Base-by-base conservation (phyloP, 2,329 filamentous ascomycete species). In the Diaporthe batatas region DNA sequence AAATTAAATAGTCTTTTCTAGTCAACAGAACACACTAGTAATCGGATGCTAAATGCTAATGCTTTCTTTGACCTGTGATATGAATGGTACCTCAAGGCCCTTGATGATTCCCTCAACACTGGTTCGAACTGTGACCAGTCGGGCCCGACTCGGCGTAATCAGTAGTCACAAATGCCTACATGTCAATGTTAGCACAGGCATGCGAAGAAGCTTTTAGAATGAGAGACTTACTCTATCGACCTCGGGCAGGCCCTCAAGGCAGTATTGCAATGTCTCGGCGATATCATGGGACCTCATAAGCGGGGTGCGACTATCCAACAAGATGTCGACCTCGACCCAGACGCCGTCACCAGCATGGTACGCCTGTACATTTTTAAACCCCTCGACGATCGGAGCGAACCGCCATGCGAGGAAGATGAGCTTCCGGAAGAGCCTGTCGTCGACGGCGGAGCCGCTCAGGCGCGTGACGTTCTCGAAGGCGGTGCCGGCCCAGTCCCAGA, bases 401-500 rank as follows among this genome's bases (percentile, higher is more conserved):
- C 88, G 84, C 79, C 87, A 91, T 0, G 88, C 89, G 68, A 92
- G 84, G 75, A 87, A 91, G 73, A 89, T 84, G 32, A 91, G 82
- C 76, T 91, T 91, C 75, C 89, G 86, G 32, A 86, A 82, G 53
- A 88, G 82, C 6, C 84, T 80, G 3, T 86, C 82, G 2, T 85
- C 83, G 0, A 88, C 89, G 0, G 88, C 87, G 68, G 88, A 84
- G n/a, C 90, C 90, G 0, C 88, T 89, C 6, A 91, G 82, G 2
- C 89, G 85, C 1, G 86, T 86, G 59, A 91, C 86, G 75, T 91
- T 91, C 70, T 89, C 85, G 62, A 90, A 84, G 74, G 86, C 89
- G 0, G 91, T 92, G 58, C 86, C 84, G 1, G 87, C 87, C 91
- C 91, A 93, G 81, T 93, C 91, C 80, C 88, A 90, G 76, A 93